Conservation (phyloP, 2,329 filamentous ascomycete species). For the Tolypocladium ophioglossoides region DNA sequence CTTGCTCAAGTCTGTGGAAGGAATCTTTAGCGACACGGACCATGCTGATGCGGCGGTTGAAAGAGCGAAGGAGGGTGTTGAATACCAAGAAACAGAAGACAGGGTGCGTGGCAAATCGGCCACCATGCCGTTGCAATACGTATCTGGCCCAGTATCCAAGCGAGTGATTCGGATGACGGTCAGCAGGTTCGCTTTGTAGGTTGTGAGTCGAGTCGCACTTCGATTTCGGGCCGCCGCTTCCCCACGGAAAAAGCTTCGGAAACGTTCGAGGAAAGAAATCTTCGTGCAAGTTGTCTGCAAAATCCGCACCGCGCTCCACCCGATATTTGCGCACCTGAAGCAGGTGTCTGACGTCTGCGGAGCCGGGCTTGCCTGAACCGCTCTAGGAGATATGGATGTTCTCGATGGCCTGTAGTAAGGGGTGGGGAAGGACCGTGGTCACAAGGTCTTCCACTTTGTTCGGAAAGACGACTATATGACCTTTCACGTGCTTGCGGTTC, state of each 20-base stretch:
- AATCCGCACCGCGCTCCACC: neutral
- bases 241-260: neutral
- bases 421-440: neutral
- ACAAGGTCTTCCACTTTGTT: slow-evolving; percentile 2
- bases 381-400: neutral
- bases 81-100: neutral
- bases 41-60: neutral
- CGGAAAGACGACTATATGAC: slow-evolving; percentile 4
- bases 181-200: neutral
- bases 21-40: neutral
- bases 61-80: neutral
- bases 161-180: neutral
- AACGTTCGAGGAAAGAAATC: neutral
- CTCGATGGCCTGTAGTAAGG: neutral
- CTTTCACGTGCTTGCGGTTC: slow-evolving; percentile 6
- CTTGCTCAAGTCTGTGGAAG: neutral
- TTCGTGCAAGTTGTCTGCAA: neutral
- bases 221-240: neutral
- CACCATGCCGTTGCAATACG: neutral
- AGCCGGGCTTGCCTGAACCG: neutral
- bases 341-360: neutral
- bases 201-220: neutral
- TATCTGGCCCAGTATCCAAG: neutral
- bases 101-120: neutral
- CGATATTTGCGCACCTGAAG: neutral